Base-by-base conservation (phyloP, 805 yeast genomes). In the Lachancea meyersii region DNA sequence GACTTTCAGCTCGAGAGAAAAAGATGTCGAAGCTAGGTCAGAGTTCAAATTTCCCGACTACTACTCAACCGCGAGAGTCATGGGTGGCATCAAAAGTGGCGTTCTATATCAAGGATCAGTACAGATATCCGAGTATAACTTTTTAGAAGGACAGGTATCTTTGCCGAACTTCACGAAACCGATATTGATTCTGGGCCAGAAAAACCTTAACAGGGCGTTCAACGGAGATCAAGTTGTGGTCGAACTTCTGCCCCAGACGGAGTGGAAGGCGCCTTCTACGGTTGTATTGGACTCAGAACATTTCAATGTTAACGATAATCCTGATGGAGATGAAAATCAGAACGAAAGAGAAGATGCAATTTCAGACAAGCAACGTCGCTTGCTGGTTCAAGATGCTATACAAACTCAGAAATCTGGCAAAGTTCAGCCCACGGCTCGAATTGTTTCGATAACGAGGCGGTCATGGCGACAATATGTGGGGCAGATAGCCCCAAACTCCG, bases 391-490 rank as follows among this genome's bases (percentile, higher is more conserved):
- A 50, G 91, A 86, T 49, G 96, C 96, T 0, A 69, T 77, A 24
- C 62, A 64, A 35, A 82, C 81, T 2, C 84, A 80, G 27, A 63
- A 71, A 23, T 61, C 65, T 9, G 64, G 61, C 35, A 75, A 75
- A 49, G 61, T 82, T 18, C 88, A 84, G 57, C 98, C 97, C n/a
- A 91, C 98, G 0, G 97, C 95, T 2, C 77, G 79, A 51, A 84
- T 93, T 27, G 97, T 93, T 10, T 94, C 95, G 22, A 75, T 93
- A 20, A 69, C 80, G 32, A 82, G 86, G 65, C 76, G 99, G 64
- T 86, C 91, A 48, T 93, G 98, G 98, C 77, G 98, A 61, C 80
- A 81, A 51, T 93, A 89, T 58, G 98, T 93, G 30, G 98, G 98
- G 11, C 96, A 89, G 62, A 73, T 93, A 48, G 82, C 91, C 2